phyloP scores from a whole-genome alignment of 129 eudicot genomes.

The Arctium lappa region DNA sequence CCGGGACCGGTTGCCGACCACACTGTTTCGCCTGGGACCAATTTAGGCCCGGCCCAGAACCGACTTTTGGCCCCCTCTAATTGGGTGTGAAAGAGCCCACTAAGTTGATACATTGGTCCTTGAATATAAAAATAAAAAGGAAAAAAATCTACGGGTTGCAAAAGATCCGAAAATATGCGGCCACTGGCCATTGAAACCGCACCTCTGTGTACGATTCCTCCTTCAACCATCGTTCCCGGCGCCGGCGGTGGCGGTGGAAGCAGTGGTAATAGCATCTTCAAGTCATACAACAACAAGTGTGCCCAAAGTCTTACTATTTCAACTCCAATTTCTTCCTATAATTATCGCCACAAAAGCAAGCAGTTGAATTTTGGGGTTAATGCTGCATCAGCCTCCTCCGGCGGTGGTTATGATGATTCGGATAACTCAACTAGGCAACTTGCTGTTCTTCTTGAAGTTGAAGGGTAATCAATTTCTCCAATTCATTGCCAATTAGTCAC shows the following conservation, averaged over 20 bases:
- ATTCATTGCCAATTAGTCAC: background rate
- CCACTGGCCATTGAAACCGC: slow-evolving; percentile 19
- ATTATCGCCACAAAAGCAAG: slow-evolving; percentile 24
- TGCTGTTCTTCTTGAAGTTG: slow-evolving; percentile 82
- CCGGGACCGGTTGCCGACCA: too few species aligned
- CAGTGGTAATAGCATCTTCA: background rate
- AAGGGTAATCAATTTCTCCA: slow-evolving; percentile 48
- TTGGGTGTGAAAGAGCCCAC: background rate
- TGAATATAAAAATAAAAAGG: background rate
- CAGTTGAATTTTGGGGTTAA: slow-evolving; percentile 29
- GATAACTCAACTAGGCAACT: slow-evolving; percentile 33
- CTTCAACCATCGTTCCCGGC: slow-evolving; percentile 12
- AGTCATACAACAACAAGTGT: slow-evolving; percentile 6
- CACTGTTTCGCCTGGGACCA: too few species aligned
- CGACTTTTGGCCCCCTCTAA: too few species aligned
- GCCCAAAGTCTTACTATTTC: slow-evolving; percentile 3
- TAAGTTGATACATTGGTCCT: background rate
- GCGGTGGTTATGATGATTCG: background rate
- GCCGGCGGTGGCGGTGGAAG: background rate
- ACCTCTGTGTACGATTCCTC: slow-evolving; percentile 8
- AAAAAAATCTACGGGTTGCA: background rate
- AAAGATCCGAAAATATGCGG: slow-evolving; percentile 23
- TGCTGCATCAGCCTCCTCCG: slow-evolving; percentile 28
- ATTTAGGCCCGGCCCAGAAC: too few species aligned
- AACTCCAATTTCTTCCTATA: slow-evolving; percentile 10